phyloP scores from a whole-genome alignment of 371 early-diverging fungal species.

The Mortierella sp. region DNA sequence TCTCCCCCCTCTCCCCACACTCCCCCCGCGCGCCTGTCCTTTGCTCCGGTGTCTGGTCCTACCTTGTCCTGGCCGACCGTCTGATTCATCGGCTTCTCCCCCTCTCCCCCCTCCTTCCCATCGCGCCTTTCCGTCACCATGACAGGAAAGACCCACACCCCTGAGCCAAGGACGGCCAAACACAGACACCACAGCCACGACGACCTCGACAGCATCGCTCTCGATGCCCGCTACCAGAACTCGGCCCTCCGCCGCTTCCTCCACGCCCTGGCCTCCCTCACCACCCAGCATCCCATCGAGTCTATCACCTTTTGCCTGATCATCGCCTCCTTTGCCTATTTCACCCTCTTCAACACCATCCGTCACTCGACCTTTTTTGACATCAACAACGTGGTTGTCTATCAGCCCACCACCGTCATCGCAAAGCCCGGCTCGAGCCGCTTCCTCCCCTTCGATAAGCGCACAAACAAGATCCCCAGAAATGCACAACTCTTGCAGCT shows the following conservation, averaged over 20 bases:
- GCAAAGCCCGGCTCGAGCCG: conserved; percentile 52
- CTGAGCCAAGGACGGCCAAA: conserved; percentile 35
- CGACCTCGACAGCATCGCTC: conserved; percentile 25
- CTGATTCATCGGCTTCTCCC: not conserved
- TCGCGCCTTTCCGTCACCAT: conserved; percentile 6
- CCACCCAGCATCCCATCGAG: conserved; percentile 83
- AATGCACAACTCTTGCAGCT: conserved; percentile 64
- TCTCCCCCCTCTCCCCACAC: not conserved
- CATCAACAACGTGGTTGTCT: conserved; percentile 59
- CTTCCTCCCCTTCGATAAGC: conserved; percentile 56
- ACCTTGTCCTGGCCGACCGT: not conserved
- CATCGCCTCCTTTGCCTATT: conserved; percentile 78
- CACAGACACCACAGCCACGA: conserved; percentile 5
- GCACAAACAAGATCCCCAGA: conserved; percentile 45
- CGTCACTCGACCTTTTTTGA: conserved; percentile 76
- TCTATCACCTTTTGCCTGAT: conserved; percentile 80
- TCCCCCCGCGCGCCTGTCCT: conserved; percentile 1
- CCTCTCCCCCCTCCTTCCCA: not conserved
- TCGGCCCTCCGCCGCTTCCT: conserved; percentile 51
- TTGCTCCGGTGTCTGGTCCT: not conserved
- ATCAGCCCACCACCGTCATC: conserved; percentile 65
- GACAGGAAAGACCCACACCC: conserved; percentile 54
- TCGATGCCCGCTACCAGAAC: conserved; percentile 43
- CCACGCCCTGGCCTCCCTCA: conserved; percentile 42
- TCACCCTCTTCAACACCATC: conserved; percentile 80